Evolutionary conservation across 768 basidiomycete species (phyloP).

Genomic region (Cytidiella melzeri): DNA sequence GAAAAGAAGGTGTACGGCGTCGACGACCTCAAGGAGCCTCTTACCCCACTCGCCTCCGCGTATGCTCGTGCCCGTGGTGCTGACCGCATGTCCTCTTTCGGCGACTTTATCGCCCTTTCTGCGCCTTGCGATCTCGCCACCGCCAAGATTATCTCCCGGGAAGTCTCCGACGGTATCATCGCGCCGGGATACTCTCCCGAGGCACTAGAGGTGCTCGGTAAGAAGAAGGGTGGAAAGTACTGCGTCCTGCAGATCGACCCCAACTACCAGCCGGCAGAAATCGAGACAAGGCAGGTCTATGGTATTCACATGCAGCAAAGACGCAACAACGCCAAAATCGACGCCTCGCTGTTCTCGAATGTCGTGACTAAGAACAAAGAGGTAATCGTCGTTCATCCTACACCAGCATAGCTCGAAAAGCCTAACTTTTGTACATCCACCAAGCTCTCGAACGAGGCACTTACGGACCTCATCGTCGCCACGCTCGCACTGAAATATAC

Average conservation of each 20-base stretch:
- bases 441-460: constrained; percentile 68
- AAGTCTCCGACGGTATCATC: constrained; percentile 97
- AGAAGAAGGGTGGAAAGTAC: constrained; percentile 99
- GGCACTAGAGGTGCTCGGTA: constrained; percentile 83
- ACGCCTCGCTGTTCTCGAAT: constrained; percentile 74
- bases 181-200: constrained; percentile 88
- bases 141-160: constrained; percentile 95
- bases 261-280: constrained; percentile 63
- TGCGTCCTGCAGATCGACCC: constrained; percentile 97
- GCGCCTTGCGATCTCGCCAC: constrained; percentile 90
- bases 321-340: constrained; percentile 86
- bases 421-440: too few relatives aligned
- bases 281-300: constrained; percentile 94
- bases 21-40: constrained; percentile 85
- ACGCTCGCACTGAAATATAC: constrained; percentile 98
- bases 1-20: constrained; percentile 97
- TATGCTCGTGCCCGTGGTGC: constrained; percentile 96
- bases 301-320: constrained; percentile 87
- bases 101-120: constrained; percentile 96
- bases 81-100: constrained; percentile 99
- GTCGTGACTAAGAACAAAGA: constrained; percentile 86
- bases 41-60: constrained; percentile 85
- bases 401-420: too few relatives aligned
- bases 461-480: constrained; percentile 92
- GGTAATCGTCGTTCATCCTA: too few relatives aligned